Conservation (phyloP, 1,139 yeast species). For the Lodderomyces jiufengensis region DNA sequence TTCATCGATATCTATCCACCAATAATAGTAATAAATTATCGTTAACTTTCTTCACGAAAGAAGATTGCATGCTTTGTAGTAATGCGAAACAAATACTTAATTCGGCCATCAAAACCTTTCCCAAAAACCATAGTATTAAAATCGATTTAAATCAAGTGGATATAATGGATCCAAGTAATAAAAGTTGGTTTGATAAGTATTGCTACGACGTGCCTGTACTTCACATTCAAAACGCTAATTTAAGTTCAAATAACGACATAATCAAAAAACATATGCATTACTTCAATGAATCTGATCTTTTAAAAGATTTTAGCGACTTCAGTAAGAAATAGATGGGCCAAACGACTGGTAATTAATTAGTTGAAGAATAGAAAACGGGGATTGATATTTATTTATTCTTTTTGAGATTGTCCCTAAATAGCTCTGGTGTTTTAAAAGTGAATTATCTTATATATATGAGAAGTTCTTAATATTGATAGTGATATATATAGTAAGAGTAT, state of each 20-base stretch:
- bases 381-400: too few relatives aligned
- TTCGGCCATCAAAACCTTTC: constrained; percentile 23
- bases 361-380: too few relatives aligned
- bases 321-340: too few relatives aligned
- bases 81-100: constrained; percentile 58
- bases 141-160: constrained; percentile 52
- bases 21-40: constrained; percentile 3
- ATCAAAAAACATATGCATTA: constrained; percentile 76
- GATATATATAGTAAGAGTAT: too few relatives aligned
- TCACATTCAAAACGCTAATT: constrained; percentile 64
- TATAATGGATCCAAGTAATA: constrained; percentile 64
- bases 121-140: constrained; percentile 15
- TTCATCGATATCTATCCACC: neutral
- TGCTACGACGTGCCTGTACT: constrained; percentile 90
- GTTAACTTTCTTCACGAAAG: constrained; percentile 71
- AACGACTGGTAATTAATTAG: too few relatives aligned
- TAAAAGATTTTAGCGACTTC: constrained; percentile 50
- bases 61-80: constrained; percentile 74
- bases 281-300: constrained; percentile 54
- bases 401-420: too few relatives aligned
- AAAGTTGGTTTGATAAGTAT: constrained; percentile 75
- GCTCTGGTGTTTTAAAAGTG: too few relatives aligned
- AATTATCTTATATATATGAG: too few relatives aligned
- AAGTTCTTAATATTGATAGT: too few relatives aligned
- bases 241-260: constrained; percentile 29